Base-by-base conservation (phyloP, 2,329 filamentous ascomycete genomes). In the Colletotrichum abscissum region DNA sequence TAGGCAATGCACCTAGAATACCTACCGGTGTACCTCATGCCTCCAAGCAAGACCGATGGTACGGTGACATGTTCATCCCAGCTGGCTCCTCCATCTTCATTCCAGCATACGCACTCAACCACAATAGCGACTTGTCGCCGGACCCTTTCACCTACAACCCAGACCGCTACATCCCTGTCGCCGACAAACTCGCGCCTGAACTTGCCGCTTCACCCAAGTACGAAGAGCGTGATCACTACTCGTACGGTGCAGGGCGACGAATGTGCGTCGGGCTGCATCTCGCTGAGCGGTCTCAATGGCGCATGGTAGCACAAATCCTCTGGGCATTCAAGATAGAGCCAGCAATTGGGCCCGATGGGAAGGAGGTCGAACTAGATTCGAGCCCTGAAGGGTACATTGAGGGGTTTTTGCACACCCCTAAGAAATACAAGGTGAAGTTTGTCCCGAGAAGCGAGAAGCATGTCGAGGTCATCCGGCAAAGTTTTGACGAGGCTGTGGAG, bases 191-290 rank as follows among this genome's bases (percentile, higher is more conserved):
- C 2, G 79, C 82, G 0, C 71, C 79, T 1, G 76, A 78, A 14
- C 79, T 81, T 59, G 79, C 82, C 3, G 72, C 72, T 3, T 75
- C 70, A 9, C 22, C 76, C 2, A 75, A 75, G 55, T 75, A 75
- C 19, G 62, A 68, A 11, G 69, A 74, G 6, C 80, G 83, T 8
- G 83, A 85, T 71, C 86, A 88, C 75, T 88, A 85, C 73, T 80
- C 80, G 3, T 88, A 87, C 76, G 86, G 86, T 5, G 82, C 80
- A 14, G 86, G 86, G 1, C 81, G 87, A 1, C 82, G 87, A 7
- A 83, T 88, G 28, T 88, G 87, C 73, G 83, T 83, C 0, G 87
- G 87, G 0, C 85, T 87, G 14, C 85, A 88, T 69, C 80, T 89
- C 5, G 85, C 86, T 2, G 86, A 88, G 77, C 81, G 85, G 5